phyloP scores from a whole-genome alignment of 208 protist genomes.

The Trichomonas vaginalis region DNA sequence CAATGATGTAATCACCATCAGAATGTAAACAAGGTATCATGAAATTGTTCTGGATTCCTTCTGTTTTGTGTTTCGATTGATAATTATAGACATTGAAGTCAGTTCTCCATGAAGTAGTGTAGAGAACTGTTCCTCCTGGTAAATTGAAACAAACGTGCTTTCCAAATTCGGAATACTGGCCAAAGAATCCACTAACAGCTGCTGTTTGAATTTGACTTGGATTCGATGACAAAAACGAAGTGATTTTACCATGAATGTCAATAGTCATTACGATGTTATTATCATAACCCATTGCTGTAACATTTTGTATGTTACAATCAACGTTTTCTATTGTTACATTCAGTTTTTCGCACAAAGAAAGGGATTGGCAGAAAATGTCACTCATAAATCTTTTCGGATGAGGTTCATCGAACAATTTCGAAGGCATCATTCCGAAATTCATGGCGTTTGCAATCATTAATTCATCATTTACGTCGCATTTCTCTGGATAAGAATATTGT shows the following conservation, averaged over 20 bases:
- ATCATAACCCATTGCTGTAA: neutral
- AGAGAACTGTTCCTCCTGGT: neutral
- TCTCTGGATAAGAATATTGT: neutral
- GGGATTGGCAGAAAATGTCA: neutral
- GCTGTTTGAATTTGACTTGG: neutral
- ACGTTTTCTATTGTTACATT: neutral
- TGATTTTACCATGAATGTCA: neutral
- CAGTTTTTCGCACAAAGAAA: neutral
- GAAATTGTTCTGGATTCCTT: neutral
- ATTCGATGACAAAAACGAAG: neutral
- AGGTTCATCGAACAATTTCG: neutral
- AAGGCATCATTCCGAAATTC: neutral
- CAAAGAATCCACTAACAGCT: neutral
- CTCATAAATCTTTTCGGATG: neutral
- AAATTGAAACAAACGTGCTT: neutral
- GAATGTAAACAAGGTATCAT: neutral
- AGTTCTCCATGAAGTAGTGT: neutral
- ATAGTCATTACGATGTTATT: neutral
- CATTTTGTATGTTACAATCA: neutral
- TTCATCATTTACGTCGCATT: neutral
- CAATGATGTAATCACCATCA: neutral
- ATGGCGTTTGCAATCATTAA: neutral
- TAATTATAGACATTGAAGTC: neutral
- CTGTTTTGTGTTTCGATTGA: neutral
- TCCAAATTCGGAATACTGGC: neutral